A percentile compares a stretch with the other conserved stretches of the same genome.
Conservation (phyloP, 805 yeast genomes). For the Blastobotrys americana region DNA sequence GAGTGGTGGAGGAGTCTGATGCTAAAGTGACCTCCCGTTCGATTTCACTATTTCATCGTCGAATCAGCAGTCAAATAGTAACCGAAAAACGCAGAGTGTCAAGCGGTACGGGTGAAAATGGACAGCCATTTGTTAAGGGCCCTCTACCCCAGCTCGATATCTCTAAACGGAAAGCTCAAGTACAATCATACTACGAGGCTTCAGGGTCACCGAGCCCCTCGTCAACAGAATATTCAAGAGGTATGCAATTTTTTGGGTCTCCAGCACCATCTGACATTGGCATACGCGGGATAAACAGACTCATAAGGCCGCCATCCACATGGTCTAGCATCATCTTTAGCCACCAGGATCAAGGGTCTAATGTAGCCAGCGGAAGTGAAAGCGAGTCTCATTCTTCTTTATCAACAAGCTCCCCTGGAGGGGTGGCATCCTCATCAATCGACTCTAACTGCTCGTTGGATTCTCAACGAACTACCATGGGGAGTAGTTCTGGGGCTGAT, state of each 20-base stretch:
- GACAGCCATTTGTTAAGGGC: neutral
- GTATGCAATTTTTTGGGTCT: neutral
- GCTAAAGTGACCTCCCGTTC: slow-evolving; percentile 12
- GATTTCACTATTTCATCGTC: slow-evolving; percentile 15
- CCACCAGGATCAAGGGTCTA: neutral
- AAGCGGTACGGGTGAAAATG: neutral
- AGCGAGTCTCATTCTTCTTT: neutral
- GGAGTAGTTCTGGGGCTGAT: neutral
- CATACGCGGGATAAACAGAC: slow-evolving; percentile 1
- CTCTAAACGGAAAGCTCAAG: neutral
- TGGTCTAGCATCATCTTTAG: slow-evolving; percentile 8
- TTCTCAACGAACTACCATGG: neutral
- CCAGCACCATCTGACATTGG: neutral
- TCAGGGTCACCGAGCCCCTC: neutral
- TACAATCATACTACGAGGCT: neutral
- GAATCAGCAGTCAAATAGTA: neutral
- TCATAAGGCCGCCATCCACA: slow-evolving; percentile 3
- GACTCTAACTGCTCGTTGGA: slow-evolving; percentile 1
- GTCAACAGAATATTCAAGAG: neutral
- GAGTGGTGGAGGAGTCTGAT: slow-evolving; percentile 17
- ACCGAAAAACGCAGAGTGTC: neutral
- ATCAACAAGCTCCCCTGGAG: slow-evolving; percentile 1
- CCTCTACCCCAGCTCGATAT: neutral
- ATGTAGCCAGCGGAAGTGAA: neutral
- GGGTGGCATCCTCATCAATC: slow-evolving; percentile 2